These are phyloP conservation scores for Cladosporium velox DNA, from an alignment of 2,329 filamentous ascomycete species.

Conservation along the genomic window DNA sequence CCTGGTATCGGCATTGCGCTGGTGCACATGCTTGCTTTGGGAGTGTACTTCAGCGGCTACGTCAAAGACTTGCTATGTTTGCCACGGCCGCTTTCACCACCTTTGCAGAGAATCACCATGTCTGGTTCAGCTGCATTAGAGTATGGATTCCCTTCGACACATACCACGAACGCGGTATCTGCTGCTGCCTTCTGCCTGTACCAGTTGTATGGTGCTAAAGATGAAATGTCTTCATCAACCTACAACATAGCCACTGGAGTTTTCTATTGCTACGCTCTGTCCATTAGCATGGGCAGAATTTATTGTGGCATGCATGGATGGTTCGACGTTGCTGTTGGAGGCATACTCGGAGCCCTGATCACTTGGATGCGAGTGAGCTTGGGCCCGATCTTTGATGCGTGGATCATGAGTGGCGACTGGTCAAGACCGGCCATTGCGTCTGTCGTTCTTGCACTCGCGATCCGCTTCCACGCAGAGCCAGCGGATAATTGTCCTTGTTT, in stretches of 20 bases:
- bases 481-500: constrained; percentile 97
- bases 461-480: constrained; percentile 85
- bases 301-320: constrained; percentile 99
- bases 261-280: constrained; percentile 81
- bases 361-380: constrained; percentile 57
- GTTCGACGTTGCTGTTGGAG: constrained; percentile 82
- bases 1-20: constrained; percentile 76
- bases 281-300: constrained; percentile 85
- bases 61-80: constrained; percentile 93
- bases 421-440: constrained; percentile 65
- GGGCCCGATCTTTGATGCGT: constrained; percentile 66
- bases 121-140: constrained; percentile 92
- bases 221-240: constrained; percentile 56
- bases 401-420: constrained; percentile 66
- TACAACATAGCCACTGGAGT: constrained; percentile 47
- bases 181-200: constrained; percentile 84
- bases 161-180: constrained; percentile 94
- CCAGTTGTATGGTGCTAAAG: constrained; percentile 66
- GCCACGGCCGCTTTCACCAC: constrained; percentile 86
- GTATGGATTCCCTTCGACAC: constrained; percentile 95
- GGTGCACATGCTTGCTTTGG: constrained; percentile 65
- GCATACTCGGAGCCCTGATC: constrained; percentile 69
- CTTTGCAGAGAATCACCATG: constrained; percentile 93
- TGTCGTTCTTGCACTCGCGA: constrained; percentile 69
- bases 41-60: constrained; percentile 75